Evolutionary conservation across 2,329 filamentous ascomycete species (phyloP).

Genomic region (Gyromitra esculenta): DNA sequence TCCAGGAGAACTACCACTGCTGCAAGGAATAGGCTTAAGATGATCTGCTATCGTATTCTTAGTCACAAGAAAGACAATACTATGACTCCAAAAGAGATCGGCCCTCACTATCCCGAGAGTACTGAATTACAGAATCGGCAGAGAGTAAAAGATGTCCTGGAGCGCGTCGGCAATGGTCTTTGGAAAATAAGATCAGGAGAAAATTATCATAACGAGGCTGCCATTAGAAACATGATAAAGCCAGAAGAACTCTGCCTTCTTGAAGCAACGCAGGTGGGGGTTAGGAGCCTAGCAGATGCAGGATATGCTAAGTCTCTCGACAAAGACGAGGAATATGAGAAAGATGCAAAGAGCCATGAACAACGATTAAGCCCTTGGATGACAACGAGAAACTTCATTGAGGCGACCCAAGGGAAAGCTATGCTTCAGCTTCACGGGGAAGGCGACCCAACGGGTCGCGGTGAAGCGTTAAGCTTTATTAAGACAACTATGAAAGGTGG

Average conservation of each 20-base stretch:
- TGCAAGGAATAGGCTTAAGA: constrained; percentile 93
- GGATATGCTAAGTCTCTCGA: constrained; percentile 77
- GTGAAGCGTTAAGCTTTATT: constrained; percentile 95
- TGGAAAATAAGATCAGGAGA: constrained; percentile 83
- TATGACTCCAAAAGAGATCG: constrained; percentile 81
- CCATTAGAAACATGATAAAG: constrained; percentile 86
- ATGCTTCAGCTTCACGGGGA: constrained; percentile 96
- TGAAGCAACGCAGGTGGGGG: constrained; percentile 95
- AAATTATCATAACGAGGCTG: constrained; percentile 78
- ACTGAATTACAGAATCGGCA: constrained; percentile 95
- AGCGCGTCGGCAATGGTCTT: constrained; percentile 85
- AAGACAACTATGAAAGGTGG: constrained; percentile 99
- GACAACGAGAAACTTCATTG: constrained; percentile 93
- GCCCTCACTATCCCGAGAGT: constrained; percentile 88
- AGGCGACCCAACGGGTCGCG: constrained; percentile 91
- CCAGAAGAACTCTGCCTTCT: constrained; percentile 94
- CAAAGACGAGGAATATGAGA: constrained; percentile 63
- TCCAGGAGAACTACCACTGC: constrained; percentile 95
- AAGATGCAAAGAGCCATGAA: constrained; percentile 63
- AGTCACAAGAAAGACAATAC: constrained; percentile 75
- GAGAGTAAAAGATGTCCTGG: constrained; percentile 97
- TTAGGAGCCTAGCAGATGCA: constrained; percentile 88
- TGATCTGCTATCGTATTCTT: constrained; percentile 91
- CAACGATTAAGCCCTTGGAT: constrained; percentile 95
- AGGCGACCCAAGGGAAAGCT: constrained; percentile 91